Evolutionary conservation across 345 rosid genomes (phyloP), one percentile per base, ranked within the genome.

Genomic region (Psidium guajava): DNA sequence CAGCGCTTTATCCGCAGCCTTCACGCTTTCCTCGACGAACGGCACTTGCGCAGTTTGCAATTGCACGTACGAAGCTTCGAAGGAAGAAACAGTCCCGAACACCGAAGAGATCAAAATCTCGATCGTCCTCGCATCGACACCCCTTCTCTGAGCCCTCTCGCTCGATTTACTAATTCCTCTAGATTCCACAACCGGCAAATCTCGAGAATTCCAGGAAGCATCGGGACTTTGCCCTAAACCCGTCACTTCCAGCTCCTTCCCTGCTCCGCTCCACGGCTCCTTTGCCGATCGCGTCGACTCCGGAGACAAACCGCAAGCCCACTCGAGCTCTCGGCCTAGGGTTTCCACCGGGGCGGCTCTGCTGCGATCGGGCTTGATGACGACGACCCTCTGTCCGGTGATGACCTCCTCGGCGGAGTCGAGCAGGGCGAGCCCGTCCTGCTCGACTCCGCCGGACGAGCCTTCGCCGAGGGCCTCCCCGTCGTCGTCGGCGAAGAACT

Each of bases 301-400:
- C 24, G 47, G 47, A 11, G 77, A 69, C 77, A 69, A 32, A 11
- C 77, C 24, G 77, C 77, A 69, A 21, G 77, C 77, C 77, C 77
- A 13, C 77, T 69, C 77, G 77, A 69, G 84, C 64, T 47, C 55
- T 83, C 44, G 50, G 87, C 87, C 74, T 88, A 87, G 42, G 83
- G 84, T 20, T 84, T 36, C 55, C 6, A 32, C 21, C 20, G 18
- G 82, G 53, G 86, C 55, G 77, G 25, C 28, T 20, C 81, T n/a
- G 16, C 92, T 91, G 15, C 59, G 87, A 85, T 97, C 98, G 2
- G 98, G 99, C 83, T 95, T 97, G 87, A 96, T 90, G 85, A 97
- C 98, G 83, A 97, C 96, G 74, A 97, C 98, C 84, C 96, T 93
- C 88, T 95, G 99, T 88, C 95, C 98, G 88, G 96, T 87, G 90